A percentile compares a stretch with the other conserved stretches of the same genome.
phyloP scores from a whole-genome alignment of 805 yeast species.

The Kodamaea lidongshanica region DNA sequence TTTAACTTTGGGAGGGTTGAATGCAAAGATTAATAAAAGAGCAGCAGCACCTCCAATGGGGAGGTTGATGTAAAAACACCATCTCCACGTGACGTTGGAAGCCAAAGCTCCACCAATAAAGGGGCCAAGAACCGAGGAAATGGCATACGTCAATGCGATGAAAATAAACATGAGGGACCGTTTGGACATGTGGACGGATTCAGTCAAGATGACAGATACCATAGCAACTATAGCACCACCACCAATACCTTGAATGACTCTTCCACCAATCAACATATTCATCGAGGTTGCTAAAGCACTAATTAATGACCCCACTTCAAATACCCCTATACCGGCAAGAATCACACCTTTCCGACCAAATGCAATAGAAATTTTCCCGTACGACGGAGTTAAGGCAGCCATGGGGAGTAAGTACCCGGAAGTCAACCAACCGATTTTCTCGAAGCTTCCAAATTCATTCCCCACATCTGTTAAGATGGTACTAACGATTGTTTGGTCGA shows the following conservation, averaged over 20 bases:
- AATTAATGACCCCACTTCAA: constrained; percentile 58
- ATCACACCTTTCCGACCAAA: constrained; percentile 52
- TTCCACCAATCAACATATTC: constrained; percentile 61
- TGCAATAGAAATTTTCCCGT: constrained; percentile 52
- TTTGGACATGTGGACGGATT: constrained; percentile 40
- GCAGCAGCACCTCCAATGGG: constrained; percentile 56
- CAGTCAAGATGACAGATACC: constrained; percentile 52
- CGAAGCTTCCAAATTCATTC: constrained; percentile 42
- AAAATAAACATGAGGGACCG: constrained; percentile 35
- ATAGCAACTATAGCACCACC: constrained; percentile 62
- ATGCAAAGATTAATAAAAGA: constrained; percentile 30
- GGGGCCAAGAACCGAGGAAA: constrained; percentile 56
- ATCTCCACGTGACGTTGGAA: constrained; percentile 58
- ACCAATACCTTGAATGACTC: constrained; percentile 67
- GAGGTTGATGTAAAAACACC: constrained; percentile 69
- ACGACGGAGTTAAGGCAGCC: constrained; percentile 48
- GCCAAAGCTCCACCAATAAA: constrained; percentile 63
- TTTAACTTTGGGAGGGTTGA: constrained; percentile 43
- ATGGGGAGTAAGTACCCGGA: constrained; percentile 50
- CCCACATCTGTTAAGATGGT: constrained; percentile 48
- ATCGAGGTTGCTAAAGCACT: constrained; percentile 50
- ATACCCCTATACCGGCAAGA: constrained; percentile 43
- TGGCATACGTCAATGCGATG: constrained; percentile 39
- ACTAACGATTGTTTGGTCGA: constrained; percentile 56
- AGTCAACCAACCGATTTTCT: constrained; percentile 54